Percentiles rank a stretch among this genome's conserved stretches.
Evolutionary conservation across 495 filamentous ascomycete species (phyloP).

Genomic region (Aspergillus homomorphus): DNA sequence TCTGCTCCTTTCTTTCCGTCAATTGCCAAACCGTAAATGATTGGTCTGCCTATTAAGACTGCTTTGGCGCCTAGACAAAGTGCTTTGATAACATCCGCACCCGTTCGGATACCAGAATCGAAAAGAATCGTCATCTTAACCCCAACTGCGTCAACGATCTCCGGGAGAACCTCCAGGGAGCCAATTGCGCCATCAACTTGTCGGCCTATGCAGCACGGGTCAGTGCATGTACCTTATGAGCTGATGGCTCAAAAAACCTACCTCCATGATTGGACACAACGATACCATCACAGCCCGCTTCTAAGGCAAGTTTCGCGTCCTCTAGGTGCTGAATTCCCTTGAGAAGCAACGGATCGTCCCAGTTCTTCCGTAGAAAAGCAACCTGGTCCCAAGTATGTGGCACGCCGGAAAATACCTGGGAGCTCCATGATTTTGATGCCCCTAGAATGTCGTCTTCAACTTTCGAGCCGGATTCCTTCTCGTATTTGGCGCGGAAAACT

Average conservation of each 20-base stretch:
- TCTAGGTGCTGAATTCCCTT: slow-evolving; percentile 51
- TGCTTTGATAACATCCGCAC: slow-evolving; percentile 73
- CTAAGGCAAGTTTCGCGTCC: slow-evolving; percentile 46
- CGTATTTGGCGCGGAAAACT: slow-evolving; percentile 56
- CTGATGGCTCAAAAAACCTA: slow-evolving; percentile 16
- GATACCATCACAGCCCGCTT: slow-evolving; percentile 51
- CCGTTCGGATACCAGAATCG: slow-evolving; percentile 61
- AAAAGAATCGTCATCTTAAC: slow-evolving; percentile 58
- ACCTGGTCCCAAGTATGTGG: slow-evolving; percentile 59
- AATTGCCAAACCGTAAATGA: slow-evolving; percentile 75
- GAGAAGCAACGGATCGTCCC: slow-evolving; percentile 57
- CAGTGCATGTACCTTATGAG: neutral
- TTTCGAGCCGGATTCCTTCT: slow-evolving; percentile 41
- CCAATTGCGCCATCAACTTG: slow-evolving; percentile 66
- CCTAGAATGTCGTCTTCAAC: slow-evolving; percentile 48
- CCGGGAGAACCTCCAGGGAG: slow-evolving; percentile 61
- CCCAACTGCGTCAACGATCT: slow-evolving; percentile 58
- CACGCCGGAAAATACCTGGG: slow-evolving; percentile 46
- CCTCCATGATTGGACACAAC: slow-evolving; percentile 55
- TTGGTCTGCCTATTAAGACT: slow-evolving; percentile 84
- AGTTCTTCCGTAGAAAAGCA: slow-evolving; percentile 51
- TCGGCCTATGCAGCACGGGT: slow-evolving; percentile 42
- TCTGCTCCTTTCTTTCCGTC: slow-evolving; percentile 56
- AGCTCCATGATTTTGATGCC: slow-evolving; percentile 49
- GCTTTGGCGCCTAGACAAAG: slow-evolving; percentile 83